phyloP scores from a whole-genome alignment of 2,329 filamentous ascomycete genomes.

The Monilinia vaccinii-corymbosi region DNA sequence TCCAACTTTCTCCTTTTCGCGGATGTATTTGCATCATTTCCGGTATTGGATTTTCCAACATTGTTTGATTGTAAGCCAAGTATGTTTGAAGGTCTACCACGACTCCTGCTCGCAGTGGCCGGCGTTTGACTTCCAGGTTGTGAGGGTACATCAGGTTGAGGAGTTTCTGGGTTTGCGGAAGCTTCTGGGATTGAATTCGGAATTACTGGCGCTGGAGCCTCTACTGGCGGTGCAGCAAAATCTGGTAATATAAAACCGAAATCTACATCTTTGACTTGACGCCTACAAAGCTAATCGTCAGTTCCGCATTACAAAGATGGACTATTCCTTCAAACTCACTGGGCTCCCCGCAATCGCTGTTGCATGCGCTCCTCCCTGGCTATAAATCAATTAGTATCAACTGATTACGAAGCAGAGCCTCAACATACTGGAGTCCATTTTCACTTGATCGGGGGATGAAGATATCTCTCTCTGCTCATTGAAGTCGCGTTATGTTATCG shows the following conservation, averaged over 20 bases:
- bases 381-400: conserved; percentile 21
- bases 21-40: conserved; percentile 29
- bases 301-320: conserved; percentile 27
- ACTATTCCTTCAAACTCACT: conserved; percentile 35
- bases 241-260: conserved; percentile 46
- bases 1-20: conserved; percentile 28
- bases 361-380: conserved; percentile 54
- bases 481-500: neutral
- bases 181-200: conserved; percentile 2
- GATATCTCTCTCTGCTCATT: neutral
- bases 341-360: conserved; percentile 55
- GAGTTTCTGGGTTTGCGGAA: conserved; percentile 9
- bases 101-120: conserved; percentile 11
- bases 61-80: neutral
- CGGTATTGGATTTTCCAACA: conserved; percentile 11
- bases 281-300: conserved; percentile 30
- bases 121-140: conserved; percentile 16
- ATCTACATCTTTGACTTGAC: conserved; percentile 50
- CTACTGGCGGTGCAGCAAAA: conserved; percentile 12
- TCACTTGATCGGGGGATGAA: neutral
- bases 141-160: conserved; percentile 13
- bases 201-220: conserved; percentile 10
- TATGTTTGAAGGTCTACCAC: neutral
- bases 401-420: too few relatives aligned
- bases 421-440: conserved; percentile 8